Base-by-base conservation (phyloP, 495 filamentous ascomycete species). In the Aspergillus ellipticus region DNA sequence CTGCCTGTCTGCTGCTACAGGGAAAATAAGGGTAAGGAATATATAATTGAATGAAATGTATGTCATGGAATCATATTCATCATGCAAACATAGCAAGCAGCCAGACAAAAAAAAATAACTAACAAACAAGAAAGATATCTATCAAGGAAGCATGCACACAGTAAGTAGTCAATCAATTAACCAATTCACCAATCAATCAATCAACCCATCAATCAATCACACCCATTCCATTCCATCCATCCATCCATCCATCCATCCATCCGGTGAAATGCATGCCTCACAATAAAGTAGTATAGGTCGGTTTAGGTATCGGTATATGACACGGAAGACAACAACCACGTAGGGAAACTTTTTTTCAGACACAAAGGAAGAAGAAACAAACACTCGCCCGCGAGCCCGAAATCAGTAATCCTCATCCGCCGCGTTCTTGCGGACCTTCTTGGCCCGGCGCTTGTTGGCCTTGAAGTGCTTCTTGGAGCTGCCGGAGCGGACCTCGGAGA, bases 381-480 rank as follows among this genome's bases (percentile, higher is more conserved):
- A 39, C 28, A 63, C 55, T 56, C 57, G 53, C 51, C 52, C 49
- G 52, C 48, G 58, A 58, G 39, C 62, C 56, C 54, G 61, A 64
- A 70, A 73, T 42, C 71, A 74, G 45, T 74, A 67, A 53, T 78
- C 70, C 16, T 75, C 75, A 60, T 74, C 67, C 11, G 57, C 64
- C n/a, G 57, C 59, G 37, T 66, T 66, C 60, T 68, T 67, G 48
- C 67, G 74, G 63, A 81, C 81, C 56, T 70, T 77, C 76, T 85
- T 85, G 10, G 75, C 73, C 67, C 82, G 81, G 21, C 80, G 84
- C 77, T 96, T 84, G 52, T 87, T 85, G 7, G 80, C 86, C 77
- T 97, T 97, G 72, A 90, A 96, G 71, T 97, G 95, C 75, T 97
- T 97, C 83, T 99, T 99, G 22, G 88, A 67, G 53, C 64, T 84